Evolutionary conservation across 2,329 filamentous ascomycete genomes (phyloP).

Genomic region (Monilinia aucupariae): DNA sequence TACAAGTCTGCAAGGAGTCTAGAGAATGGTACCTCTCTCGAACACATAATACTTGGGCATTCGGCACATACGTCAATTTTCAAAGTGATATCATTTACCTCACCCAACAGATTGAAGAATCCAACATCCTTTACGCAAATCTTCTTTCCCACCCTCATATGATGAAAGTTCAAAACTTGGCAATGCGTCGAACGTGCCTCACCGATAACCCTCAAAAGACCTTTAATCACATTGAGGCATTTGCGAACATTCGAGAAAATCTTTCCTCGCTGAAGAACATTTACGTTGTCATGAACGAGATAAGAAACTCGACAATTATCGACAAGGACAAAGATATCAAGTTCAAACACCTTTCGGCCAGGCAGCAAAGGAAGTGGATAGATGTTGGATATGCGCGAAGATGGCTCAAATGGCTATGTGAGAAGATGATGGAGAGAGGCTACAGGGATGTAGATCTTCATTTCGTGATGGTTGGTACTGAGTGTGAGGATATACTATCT

Average conservation of each 20-base stretch:
- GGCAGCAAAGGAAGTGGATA: conserved; percentile 7
- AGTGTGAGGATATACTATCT: background rate
- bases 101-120: background rate
- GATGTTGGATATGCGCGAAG: conserved; percentile 4
- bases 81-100: conserved; percentile 22
- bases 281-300: conserved; percentile 8
- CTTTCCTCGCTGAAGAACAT: conserved; percentile 1
- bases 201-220: background rate
- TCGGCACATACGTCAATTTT: conserved; percentile 10
- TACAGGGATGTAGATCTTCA: background rate
- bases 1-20: conserved; percentile 6
- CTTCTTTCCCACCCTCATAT: background rate
- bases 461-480: conserved; percentile 9
- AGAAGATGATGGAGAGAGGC: background rate
- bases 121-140: background rate
- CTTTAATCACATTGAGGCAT: background rate
- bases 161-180: background rate
- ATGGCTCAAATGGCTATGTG: conserved; percentile 4
- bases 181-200: conserved; percentile 6
- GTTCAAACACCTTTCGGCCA: conserved; percentile 3
- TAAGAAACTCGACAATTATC: background rate
- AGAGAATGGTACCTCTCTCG: conserved; percentile 10
- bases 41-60: conserved; percentile 3
- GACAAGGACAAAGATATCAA: background rate
- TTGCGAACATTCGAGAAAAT: background rate